These are phyloP conservation scores for Polyporus tsugae DNA, from an alignment of 1,284 basidiomycete species.

Conservation along the genomic window DNA sequence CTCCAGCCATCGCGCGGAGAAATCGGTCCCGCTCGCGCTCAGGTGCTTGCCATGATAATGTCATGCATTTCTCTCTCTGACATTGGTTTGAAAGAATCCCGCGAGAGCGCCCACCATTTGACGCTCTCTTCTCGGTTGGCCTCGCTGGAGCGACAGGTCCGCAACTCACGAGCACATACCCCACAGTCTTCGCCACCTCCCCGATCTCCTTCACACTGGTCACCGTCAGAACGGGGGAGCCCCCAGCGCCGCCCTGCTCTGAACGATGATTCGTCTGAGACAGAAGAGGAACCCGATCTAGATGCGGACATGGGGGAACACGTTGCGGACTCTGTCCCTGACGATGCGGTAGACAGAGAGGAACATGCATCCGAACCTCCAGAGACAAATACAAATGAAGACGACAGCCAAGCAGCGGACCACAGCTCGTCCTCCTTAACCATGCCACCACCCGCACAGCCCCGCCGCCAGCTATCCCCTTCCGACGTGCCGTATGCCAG, in stretches of 20 bases:
- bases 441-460: slow-evolving; percentile 25
- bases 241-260: neutral
- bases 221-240: slow-evolving; percentile 24
- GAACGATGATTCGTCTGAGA: slow-evolving; percentile 11
- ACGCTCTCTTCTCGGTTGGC: neutral
- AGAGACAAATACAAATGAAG: neutral
- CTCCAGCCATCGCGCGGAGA: neutral
- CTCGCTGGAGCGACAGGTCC: neutral
- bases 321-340: neutral
- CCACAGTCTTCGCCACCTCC: slow-evolving; percentile 14
- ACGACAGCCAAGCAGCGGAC: neutral
- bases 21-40: neutral
- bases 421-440: neutral
- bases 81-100: neutral
- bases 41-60: neutral
- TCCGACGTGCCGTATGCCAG: slow-evolving; percentile 21
- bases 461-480: neutral
- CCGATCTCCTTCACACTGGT: slow-evolving; percentile 29
- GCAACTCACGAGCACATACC: slow-evolving; percentile 2
- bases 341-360: neutral
- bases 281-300: slow-evolving; percentile 20
- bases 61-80: neutral
- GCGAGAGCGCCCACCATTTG: neutral
- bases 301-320: slow-evolving; percentile 1
- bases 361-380: neutral